Evolutionary conservation across 441 rosid genomes (phyloP), one percentile per base, ranked within the genome.

Genomic region (Iberis amara): DNA sequence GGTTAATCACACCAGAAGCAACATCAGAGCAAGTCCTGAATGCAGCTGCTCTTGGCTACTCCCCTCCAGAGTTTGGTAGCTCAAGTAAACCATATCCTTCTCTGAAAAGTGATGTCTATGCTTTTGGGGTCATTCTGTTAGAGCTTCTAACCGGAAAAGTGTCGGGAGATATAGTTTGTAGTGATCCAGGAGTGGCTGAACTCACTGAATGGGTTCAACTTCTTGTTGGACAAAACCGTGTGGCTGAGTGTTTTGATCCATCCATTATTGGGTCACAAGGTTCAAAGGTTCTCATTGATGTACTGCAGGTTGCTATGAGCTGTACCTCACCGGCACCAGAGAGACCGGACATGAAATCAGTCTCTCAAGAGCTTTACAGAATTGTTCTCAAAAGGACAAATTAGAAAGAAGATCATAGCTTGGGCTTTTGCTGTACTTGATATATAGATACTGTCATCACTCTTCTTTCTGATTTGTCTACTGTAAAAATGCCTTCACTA

Each of bases 251-350:
- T 76, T 80, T 76, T 3, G 84, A 82, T 67, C 68, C 65, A 15
- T 21, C 57, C 55, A 66, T 90, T 52, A 23, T 59, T 42, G 66
- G 48, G 42, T 24, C 61, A 3, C 55, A 57, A 7, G 71, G 56
- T 28, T 58, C 33, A 9, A 63, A 69, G 31, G 73, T 73, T 47
- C 78, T 81, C 4, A 57, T 65, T 52, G 78, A 68, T 59, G 59
- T 87, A 66, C 74, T 90, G 52, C 65, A 71, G 24, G 85, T 87
- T 50, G 89, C 88, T 52, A 68, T 85, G 9, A 75, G 71, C 56
- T 87, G 96, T 61, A 78, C 83, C 49, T 73, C 81, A 14, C 79
- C 94, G 8, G 95, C 92, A 1, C 72, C 84, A 1, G 98, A 90
- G 61, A 83, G 95, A 55, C 90, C 90, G 0, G 95, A 85, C 61